Percentiles rank a stretch among this genome's conserved stretches.
Conservation (phyloP, 2,329 filamentous ascomycete genomes). For the Trichoderma pleuroti region DNA sequence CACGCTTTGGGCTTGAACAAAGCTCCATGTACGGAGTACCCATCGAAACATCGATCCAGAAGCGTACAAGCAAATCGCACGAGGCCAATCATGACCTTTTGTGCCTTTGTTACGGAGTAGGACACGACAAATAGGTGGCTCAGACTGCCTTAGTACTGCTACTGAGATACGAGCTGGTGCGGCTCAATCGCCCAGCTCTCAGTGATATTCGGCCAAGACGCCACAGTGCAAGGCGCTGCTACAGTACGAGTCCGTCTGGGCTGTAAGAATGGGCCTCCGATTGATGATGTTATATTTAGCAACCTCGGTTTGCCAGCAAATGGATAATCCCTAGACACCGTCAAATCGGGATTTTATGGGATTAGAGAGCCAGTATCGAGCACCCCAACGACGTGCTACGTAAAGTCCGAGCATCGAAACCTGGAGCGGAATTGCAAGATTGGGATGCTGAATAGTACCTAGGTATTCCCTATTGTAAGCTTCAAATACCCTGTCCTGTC, state of each 20-base stretch:
- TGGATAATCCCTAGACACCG: too few relatives aligned
- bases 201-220: background rate
- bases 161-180: background rate
- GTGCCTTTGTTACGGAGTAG: background rate
- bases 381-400: too few relatives aligned
- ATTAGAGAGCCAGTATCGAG: too few relatives aligned
- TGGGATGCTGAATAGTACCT: background rate
- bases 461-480: background rate
- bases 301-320: background rate
- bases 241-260: background rate
- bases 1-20: background rate
- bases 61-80: background rate
- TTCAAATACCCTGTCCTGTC: background rate
- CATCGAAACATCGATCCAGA: background rate
- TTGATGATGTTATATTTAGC: background rate
- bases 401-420: too few relatives aligned
- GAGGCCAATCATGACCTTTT: background rate
- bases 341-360: too few relatives aligned
- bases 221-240: background rate
- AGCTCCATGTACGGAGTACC: too few relatives aligned
- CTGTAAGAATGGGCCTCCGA: background rate
- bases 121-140: background rate
- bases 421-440: too few relatives aligned
- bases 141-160: background rate
- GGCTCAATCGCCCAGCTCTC: background rate